These are phyloP conservation scores for Tinospora cordifolia DNA, from an alignment of 164 flowering plant species.

Conservation along the genomic window DNA sequence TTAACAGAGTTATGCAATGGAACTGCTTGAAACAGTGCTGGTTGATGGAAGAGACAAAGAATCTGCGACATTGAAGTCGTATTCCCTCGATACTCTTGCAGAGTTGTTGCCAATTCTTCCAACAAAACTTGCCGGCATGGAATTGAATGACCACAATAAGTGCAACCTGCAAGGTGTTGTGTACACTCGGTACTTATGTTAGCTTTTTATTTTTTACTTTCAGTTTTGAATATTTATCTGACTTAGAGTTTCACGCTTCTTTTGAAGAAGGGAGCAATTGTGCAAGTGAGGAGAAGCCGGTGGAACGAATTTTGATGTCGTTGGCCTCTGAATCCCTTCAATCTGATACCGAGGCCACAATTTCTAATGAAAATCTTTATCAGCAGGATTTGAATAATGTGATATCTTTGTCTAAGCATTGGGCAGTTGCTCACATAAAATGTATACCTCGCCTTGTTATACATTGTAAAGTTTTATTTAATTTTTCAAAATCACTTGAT, in stretches of 20 bases:
- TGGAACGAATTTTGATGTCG: constrained; percentile 48
- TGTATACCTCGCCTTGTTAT: constrained; percentile 50
- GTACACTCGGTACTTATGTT: background rate
- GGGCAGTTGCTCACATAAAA: constrained; percentile 60
- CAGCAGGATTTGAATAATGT: constrained; percentile 35
- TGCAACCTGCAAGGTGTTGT: constrained; percentile 63
- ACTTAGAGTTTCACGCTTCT: constrained; percentile 5
- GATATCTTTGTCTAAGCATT: constrained; percentile 50
- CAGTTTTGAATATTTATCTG: background rate
- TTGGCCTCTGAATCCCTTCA: constrained; percentile 51
- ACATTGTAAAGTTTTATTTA: constrained; percentile 42
- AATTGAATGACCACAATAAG: constrained; percentile 30
- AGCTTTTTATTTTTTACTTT: background rate
- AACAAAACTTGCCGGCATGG: constrained; percentile 17
- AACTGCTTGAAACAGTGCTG: constrained; percentile 33
- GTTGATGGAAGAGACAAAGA: constrained; percentile 38
- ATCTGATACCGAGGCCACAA: constrained; percentile 30
- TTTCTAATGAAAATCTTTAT: constrained; percentile 19
- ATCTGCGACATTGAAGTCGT: constrained; percentile 25
- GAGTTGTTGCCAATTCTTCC: constrained; percentile 35
- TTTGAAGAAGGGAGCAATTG: constrained; percentile 43
- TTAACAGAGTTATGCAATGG: constrained; percentile 24
- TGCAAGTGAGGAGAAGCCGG: constrained; percentile 45
- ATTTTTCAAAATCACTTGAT: constrained; percentile 34
- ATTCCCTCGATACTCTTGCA: constrained; percentile 24